Percentiles rank a stretch among this genome's conserved stretches.
These are phyloP conservation scores for Rhizopus arrhizus DNA, from an alignment of 371 early-diverging fungal genomes.

Conservation along the genomic window DNA sequence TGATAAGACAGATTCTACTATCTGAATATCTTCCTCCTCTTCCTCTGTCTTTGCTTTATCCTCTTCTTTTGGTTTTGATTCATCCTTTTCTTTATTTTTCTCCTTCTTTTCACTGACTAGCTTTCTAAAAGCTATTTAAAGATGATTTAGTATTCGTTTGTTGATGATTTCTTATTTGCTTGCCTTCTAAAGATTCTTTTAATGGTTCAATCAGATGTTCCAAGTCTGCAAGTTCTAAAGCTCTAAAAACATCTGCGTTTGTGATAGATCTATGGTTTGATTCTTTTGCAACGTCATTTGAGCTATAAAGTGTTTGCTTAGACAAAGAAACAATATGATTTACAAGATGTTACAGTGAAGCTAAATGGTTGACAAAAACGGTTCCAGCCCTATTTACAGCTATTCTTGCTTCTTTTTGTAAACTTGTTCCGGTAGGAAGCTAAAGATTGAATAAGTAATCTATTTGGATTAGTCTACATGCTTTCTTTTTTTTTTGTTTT, in stretches of 20 bases:
- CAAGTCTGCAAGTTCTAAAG: constrained; percentile 57
- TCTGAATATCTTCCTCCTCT: too few species aligned
- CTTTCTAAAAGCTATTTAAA: constrained; percentile 27
- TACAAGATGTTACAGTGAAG: constrained; percentile 48
- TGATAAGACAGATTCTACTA: too few species aligned
- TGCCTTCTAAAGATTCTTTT: constrained; percentile 35
- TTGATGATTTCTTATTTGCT: not conserved
- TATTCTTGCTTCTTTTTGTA: constrained; percentile 64
- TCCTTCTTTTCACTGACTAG: not conserved
- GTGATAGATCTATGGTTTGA: constrained; percentile 57
- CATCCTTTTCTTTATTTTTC: too few species aligned
- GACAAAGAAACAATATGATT: not conserved
- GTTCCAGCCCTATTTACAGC: constrained; percentile 66
- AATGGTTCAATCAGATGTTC: constrained; percentile 53
- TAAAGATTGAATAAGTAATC: constrained; percentile 12
- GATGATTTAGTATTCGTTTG: not conserved
- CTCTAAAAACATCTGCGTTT: constrained; percentile 57
- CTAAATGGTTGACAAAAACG: constrained; percentile 64
- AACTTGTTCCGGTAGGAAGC: constrained; percentile 64
- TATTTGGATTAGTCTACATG: too few species aligned
- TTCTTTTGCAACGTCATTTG: constrained; percentile 55
- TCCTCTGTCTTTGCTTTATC: too few species aligned
- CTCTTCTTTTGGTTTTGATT: too few species aligned
- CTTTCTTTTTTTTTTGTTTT: constrained; percentile 7
- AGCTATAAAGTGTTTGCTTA: constrained; percentile 28